phyloP scores from a whole-genome alignment of 1,284 basidiomycete species.

The Puccinia hordei region DNA sequence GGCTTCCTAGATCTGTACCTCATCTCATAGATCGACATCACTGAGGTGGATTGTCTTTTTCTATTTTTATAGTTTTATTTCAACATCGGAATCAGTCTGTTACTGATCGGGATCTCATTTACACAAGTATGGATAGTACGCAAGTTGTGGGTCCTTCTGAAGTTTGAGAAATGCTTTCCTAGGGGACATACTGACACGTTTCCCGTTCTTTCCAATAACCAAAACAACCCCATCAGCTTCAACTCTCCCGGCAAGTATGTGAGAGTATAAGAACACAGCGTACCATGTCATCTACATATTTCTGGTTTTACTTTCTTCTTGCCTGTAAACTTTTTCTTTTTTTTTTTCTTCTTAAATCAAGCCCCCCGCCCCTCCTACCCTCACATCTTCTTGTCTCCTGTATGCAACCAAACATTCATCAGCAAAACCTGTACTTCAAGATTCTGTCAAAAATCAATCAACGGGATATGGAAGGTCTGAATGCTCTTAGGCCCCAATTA shows the following conservation, averaged over 20 bases:
- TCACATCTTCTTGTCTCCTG: not conserved
- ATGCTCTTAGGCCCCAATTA: no score
- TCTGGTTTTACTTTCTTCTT: not conserved
- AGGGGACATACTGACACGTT: not conserved
- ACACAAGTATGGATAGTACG: conserved; percentile 51
- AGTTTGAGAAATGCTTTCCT: not conserved
- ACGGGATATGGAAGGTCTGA: no score
- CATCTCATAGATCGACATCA: not conserved
- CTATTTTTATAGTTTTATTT: conserved; percentile 43
- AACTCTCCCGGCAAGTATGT: conserved; percentile 50
- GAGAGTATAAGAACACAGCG: conserved; percentile 28
- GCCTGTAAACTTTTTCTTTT: not conserved
- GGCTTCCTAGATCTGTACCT: not conserved
- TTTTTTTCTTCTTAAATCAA: not conserved
- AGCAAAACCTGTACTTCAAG: not conserved
- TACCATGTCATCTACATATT: conserved; percentile 3
- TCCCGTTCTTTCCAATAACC: not conserved
- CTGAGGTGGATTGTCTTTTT: not conserved
- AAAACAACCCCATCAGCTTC: conserved; percentile 21
- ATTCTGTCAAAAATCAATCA: no score
- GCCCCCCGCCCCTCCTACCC: no score
- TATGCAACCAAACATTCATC: not conserved
- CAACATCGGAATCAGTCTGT: conserved; percentile 41
- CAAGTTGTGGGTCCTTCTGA: conserved; percentile 40
- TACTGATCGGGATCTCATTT: conserved; percentile 49